Conservation (phyloP, 2,329 filamentous ascomycete species). For the Botryosphaeria dothidea region DNA sequence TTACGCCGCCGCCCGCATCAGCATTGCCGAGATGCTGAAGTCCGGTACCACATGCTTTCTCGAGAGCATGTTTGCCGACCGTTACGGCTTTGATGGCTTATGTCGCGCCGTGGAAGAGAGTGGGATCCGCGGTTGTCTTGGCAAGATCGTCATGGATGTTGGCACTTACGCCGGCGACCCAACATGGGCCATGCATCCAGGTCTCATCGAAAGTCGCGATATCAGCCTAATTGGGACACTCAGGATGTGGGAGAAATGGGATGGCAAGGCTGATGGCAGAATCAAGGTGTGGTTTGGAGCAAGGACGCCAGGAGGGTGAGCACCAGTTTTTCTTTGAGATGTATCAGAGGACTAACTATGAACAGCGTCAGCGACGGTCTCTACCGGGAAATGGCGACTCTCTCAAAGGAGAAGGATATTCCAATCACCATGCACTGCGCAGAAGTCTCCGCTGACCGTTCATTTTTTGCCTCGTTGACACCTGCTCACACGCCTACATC, state of each 20-base stretch:
- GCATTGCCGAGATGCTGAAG: conserved; percentile 54
- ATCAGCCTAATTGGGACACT: conserved; percentile 33
- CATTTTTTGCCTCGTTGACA: conserved; percentile 32
- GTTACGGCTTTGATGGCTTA: conserved; percentile 50
- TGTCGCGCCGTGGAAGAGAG: conserved; percentile 46
- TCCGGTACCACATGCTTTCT: conserved; percentile 55
- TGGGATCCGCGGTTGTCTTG: conserved; percentile 47
- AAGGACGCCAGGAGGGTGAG: conserved; percentile 39
- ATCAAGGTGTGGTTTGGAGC: conserved; percentile 43
- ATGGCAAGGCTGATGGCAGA: conserved; percentile 35
- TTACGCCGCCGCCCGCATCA: conserved; percentile 50
- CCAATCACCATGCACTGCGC: conserved; percentile 43
- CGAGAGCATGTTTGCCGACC: conserved; percentile 54
- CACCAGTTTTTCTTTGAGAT: background rate
- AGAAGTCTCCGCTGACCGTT: conserved; percentile 35
- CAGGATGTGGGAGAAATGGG: conserved; percentile 37
- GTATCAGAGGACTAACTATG: background rate
- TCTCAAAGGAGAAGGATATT: conserved; percentile 33
- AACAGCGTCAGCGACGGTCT: conserved; percentile 33
- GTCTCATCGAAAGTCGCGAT: conserved; percentile 43
- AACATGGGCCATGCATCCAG: conserved; percentile 47
- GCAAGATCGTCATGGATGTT: conserved; percentile 48
- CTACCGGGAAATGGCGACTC: conserved; percentile 36
- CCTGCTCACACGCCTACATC: conserved; percentile 48
- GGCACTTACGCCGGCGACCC: conserved; percentile 45